phyloP scores from a whole-genome alignment of 148 eudicot genomes.

The Diospyros kaki region DNA sequence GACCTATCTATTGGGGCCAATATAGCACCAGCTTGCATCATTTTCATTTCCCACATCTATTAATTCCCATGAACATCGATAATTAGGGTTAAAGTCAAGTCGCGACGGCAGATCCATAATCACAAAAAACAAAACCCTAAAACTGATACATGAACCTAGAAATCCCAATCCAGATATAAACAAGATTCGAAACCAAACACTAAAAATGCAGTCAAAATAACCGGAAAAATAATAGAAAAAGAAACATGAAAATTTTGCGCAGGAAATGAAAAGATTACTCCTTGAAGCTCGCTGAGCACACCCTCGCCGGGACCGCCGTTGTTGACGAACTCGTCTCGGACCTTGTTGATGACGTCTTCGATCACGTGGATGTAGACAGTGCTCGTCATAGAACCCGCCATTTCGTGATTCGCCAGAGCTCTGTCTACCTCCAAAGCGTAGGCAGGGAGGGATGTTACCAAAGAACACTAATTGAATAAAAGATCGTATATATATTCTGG shows the following conservation, averaged over 20 bases:
- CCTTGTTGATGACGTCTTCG: slow-evolving; percentile 86
- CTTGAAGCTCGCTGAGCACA: slow-evolving; percentile 76
- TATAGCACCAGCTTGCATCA: slow-evolving; percentile 89
- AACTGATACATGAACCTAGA: slow-evolving; percentile 6
- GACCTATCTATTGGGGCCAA: slow-evolving; percentile 71
- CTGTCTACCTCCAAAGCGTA: background rate
- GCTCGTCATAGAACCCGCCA: slow-evolving; percentile 67
- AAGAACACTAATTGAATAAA: background rate
- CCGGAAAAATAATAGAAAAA: background rate
- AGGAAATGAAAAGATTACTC: slow-evolving; percentile 33
- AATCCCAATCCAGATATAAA: background rate
- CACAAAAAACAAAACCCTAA: slow-evolving; percentile 27
- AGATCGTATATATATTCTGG: background rate
- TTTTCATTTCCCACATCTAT: slow-evolving; percentile 84
- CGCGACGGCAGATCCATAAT: background rate
- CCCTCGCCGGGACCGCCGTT: slow-evolving; percentile 72
- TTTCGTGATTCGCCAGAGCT: slow-evolving; percentile 15
- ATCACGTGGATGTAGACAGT: slow-evolving; percentile 73
- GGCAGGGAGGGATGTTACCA: background rate
- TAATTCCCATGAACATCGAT: slow-evolving; percentile 15
- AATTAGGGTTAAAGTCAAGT: background rate
- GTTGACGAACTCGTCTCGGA: slow-evolving; percentile 70
- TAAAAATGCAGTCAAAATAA: background rate
- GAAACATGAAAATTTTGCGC: background rate
- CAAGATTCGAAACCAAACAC: background rate